Conservation (phyloP, 371 early-diverging fungal genomes). For the Actinomortierella ambigua region DNA sequence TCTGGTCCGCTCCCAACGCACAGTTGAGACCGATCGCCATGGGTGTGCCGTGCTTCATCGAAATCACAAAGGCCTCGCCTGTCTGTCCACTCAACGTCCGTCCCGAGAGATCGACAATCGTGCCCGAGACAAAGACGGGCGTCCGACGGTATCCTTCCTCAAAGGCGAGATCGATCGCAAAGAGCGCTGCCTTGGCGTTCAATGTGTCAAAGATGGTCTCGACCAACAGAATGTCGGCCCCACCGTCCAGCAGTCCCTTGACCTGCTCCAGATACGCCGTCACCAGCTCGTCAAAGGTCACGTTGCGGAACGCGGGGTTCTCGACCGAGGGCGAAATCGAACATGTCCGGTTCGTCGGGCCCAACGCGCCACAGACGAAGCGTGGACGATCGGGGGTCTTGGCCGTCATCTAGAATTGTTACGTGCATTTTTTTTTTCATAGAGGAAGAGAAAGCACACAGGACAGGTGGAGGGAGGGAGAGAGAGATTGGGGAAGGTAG, state of each 20-base stretch:
- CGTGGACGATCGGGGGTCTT: slow-evolving; percentile 74
- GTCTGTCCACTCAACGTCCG: slow-evolving; percentile 96
- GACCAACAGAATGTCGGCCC: slow-evolving; percentile 87
- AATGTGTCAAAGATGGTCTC: slow-evolving; percentile 97
- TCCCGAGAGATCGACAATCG: slow-evolving; percentile 96
- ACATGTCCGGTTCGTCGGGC: slow-evolving; percentile 93
- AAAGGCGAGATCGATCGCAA: slow-evolving; percentile 85
- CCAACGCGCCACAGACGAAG: slow-evolving; percentile 89
- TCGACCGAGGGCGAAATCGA: slow-evolving; percentile 97
- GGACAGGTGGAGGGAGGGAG: not conserved
- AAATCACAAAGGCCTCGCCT: slow-evolving; percentile 92
- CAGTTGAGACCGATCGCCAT: slow-evolving; percentile 95
- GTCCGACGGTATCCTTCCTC: slow-evolving; percentile 76
- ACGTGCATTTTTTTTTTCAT: not conserved
- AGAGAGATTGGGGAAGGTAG: not conserved
- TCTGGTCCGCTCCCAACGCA: slow-evolving; percentile 93
- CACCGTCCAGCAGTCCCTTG: slow-evolving; percentile 91
- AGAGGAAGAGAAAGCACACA: not conserved
- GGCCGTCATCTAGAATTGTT: slow-evolving; percentile 56
- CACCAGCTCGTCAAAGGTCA: slow-evolving; percentile 93
- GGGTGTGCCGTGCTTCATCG: slow-evolving; percentile 79
- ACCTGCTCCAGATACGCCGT: slow-evolving; percentile 87
- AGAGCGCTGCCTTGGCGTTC: slow-evolving; percentile 93
- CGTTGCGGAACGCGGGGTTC: slow-evolving; percentile 91
- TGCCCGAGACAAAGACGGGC: slow-evolving; percentile 92